These are phyloP conservation scores for Rosa hybrid DNA, from an alignment of 331 rosid genomes.

Conservation along the genomic window DNA sequence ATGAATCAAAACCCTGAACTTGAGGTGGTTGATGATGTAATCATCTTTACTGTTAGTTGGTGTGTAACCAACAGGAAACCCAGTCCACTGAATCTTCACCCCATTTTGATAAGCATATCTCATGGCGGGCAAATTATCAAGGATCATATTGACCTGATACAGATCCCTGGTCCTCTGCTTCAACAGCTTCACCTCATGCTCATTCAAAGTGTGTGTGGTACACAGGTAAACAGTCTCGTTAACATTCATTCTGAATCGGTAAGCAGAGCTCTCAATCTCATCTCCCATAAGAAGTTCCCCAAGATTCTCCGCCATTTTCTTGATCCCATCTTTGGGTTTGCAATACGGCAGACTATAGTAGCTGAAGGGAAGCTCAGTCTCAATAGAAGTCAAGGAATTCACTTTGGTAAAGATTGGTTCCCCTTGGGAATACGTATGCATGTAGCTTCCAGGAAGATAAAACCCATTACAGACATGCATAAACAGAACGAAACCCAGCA, in stretches of 20 bases:
- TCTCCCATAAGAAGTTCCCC: conserved; percentile 97
- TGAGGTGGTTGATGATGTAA: conserved; percentile 85
- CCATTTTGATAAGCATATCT: conserved; percentile 76
- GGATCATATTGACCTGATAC: conserved; percentile 95
- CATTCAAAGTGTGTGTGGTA: conserved; percentile 56
- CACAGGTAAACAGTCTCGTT: conserved; percentile 80
- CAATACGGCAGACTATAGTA: conserved; percentile 93
- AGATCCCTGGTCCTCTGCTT: conserved; percentile 88
- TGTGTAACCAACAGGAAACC: conserved; percentile 87
- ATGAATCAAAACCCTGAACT: conserved; percentile 77
- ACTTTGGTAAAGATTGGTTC: conserved; percentile 68
- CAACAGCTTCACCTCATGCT: conserved; percentile 75
- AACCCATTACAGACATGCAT: conserved; percentile 52
- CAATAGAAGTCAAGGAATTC: conserved; percentile 90
- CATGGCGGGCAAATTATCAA: conserved; percentile 95
- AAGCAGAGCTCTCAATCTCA: conserved; percentile 83
- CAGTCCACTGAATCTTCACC: conserved; percentile 87
- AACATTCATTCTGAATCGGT: conserved; percentile 71
- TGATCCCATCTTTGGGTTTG: conserved; percentile 54
- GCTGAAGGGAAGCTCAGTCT: conserved; percentile 92
- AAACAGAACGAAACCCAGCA: conserved; percentile 37
- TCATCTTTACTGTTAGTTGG: conserved; percentile 58
- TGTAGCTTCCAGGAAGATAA: conserved; percentile 93
- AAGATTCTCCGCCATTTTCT: conserved; percentile 97
- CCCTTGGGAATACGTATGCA: conserved; percentile 63